Percentiles rank a stretch among this genome's conserved stretches.
phyloP scores from a whole-genome alignment of 768 basidiomycete species.

The Zangia roseola region DNA sequence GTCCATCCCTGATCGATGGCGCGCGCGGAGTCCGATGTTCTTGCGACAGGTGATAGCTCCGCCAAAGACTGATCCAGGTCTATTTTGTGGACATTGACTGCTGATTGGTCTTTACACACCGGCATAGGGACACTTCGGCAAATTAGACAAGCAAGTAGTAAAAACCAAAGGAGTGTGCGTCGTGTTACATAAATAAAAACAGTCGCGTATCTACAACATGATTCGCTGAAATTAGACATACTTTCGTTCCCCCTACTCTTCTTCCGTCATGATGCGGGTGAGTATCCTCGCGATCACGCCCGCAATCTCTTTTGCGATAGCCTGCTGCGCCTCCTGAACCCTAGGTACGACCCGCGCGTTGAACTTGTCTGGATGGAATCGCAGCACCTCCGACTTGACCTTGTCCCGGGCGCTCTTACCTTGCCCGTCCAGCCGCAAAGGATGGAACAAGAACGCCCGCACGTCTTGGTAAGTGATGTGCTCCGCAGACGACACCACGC shows the following conservation, averaged over 20 bases:
- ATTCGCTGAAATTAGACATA: too few species aligned
- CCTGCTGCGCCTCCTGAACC: slow-evolving; percentile 34
- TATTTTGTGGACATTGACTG: too few species aligned
- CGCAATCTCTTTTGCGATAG: slow-evolving; percentile 35
- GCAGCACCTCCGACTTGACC: slow-evolving; percentile 45
- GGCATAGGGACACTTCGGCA: too few species aligned
- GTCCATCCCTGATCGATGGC: too few species aligned
- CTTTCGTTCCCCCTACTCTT: not conserved
- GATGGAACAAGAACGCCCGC: slow-evolving; percentile 40
- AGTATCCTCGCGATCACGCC: slow-evolving; percentile 42
- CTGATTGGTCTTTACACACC: too few species aligned
- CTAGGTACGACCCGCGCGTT: slow-evolving; percentile 35
- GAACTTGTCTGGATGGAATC: slow-evolving; percentile 60
- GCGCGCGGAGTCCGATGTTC: too few species aligned
- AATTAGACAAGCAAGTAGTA: too few species aligned
- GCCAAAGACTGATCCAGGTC: too few species aligned
- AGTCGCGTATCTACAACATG: too few species aligned
- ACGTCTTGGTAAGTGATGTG: slow-evolving; percentile 39
- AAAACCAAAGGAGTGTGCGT: too few species aligned
- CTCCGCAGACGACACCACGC: slow-evolving; percentile 13
- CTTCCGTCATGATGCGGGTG: slow-evolving; percentile 33
- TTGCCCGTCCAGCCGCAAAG: slow-evolving; percentile 26
- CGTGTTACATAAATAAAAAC: too few species aligned
- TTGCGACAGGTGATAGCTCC: too few species aligned
- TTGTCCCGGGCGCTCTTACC: slow-evolving; percentile 35